Evolutionary conservation across 2,329 filamentous ascomycete genomes (phyloP), one percentile per base, ranked within the genome.

Genomic region (Hypoxylon sp.): DNA sequence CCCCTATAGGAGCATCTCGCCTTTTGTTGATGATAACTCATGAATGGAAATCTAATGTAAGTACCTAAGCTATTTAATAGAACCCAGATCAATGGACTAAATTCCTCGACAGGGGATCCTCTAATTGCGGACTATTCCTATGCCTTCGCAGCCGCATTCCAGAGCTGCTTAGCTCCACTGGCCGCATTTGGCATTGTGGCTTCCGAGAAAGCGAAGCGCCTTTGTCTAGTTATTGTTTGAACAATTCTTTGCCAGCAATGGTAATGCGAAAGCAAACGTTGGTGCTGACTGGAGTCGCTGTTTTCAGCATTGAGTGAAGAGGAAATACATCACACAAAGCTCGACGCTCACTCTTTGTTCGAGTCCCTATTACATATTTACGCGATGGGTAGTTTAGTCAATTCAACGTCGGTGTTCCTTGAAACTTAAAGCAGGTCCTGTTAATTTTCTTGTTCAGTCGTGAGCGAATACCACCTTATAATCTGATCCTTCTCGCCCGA

Each of bases 281-380:
- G 17, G 17, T 31, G 35, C 7, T 46, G 32, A 42, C 6, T 4
- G 15, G 29, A 58, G 47, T 65, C 42, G 65, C 68, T 71, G 68
- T 68, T 72, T 72, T 65, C 70, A 61, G 68, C 54, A 47, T 3
- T 24, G 58, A 31, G 15, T 29, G 44, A 42, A 52, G 13, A 37
- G 42, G 19, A 27, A 7, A 13, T 54, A 21, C 35, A 51, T 53
- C 1, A 60, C 44, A 67, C 70, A 72, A 72, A 71, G 70, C 60
- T 52, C 21, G n/a, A 27, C 27, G 27, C 32, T 1, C 27, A 51
- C 21, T 63, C 70, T 72, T 72, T 72, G 70, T 72, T 47, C 27
- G 21, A 10, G 29, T 65, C 53, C 53, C 47, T 52, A 54, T 68
- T 68, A n/a, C n/a, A n/a, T n/a, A 69, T 69, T 69, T 69, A 72